Evolutionary conservation across 2,329 filamentous ascomycete species (phyloP), one percentile per base, ranked within the genome.

Genomic region (Elsinoe perseae): DNA sequence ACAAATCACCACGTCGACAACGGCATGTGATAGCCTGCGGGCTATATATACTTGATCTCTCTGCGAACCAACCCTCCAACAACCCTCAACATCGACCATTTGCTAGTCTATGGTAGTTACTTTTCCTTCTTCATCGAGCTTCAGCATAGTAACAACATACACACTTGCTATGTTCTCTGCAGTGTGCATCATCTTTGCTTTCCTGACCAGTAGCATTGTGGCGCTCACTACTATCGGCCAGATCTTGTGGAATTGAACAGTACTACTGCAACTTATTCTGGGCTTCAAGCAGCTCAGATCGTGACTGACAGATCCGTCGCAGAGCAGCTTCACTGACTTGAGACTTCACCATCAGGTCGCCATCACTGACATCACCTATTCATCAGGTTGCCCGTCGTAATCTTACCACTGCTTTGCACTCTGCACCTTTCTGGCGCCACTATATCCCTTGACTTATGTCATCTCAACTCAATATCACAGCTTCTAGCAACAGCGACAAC

Each of bases 181-280:
- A 2, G 40, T 48, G 2, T 56, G 53, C 53, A 36, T 44, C 40
- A 12, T 48, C 27, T 56, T 44, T 36, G 21, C 21, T 8, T 12
- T 56, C 18, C 34, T 56, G 40, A 56, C 53, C 1, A 25, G 23
- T 12, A 42, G 20, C 1, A 4, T 36, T 6, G 28, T 44, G 1
- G 40, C 40, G 3, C 25, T 56, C 25, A 56, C 53, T 10, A 56
- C 53, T 5, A 44, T 56, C 27, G 53, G 53, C 20, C 53, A 56
- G 42, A 36, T 56, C 25, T 36, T 54, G 18, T 54, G 21, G 32
- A 54, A 54, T 3, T 40, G n/a, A 38, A 14, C 25, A 7, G 8
- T 52, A n/a, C n/a, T n/a, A n/a, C 40, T 9, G 40, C 12, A 44
- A 44, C 30, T 34, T 8, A 34, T 8, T 42, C 40, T 43, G 12